A percentile compares a stretch with the other conserved stretches of the same genome.
Evolutionary conservation across 192 early-diverging fungal genomes (phyloP).

Genomic region (Cladochytrium replicatum): DNA sequence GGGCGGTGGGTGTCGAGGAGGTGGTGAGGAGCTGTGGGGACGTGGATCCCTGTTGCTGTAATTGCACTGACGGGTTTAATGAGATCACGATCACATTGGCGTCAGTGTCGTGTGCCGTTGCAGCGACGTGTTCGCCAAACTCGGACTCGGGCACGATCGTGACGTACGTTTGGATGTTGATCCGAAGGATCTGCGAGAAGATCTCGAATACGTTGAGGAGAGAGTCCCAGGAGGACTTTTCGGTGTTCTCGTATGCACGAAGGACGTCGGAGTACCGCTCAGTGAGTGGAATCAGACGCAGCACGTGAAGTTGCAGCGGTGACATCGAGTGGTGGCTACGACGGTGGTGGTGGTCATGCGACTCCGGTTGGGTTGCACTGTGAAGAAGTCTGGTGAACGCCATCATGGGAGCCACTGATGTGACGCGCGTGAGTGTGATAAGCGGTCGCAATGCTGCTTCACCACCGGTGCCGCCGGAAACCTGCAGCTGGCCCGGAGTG

Average conservation of each 20-base stretch:
- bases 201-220: constrained; percentile 74
- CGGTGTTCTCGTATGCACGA: constrained; percentile 55
- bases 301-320: constrained; percentile 35
- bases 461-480: constrained; percentile 4
- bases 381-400: constrained; percentile 52
- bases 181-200: constrained; percentile 63
- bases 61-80: too few relatives aligned
- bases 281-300: constrained; percentile 71
- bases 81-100: constrained; percentile 65
- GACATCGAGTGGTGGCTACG: neutral
- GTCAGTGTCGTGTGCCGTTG: constrained; percentile 41
- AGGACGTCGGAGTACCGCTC: constrained; percentile 74
- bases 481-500: neutral
- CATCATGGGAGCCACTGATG: constrained; percentile 63
- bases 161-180: constrained; percentile 53
- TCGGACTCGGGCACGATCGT: constrained; percentile 48
- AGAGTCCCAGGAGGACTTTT: constrained; percentile 57
- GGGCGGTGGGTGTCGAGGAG: too few relatives aligned
- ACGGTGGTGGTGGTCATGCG: constrained; percentile 1
- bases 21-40: too few relatives aligned
- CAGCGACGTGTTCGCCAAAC: constrained; percentile 56
- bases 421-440: constrained; percentile 51
- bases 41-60: too few relatives aligned
- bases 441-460: constrained; percentile 30
- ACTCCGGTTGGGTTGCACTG: constrained; percentile 31